A percentile compares a stretch with the other conserved stretches of the same genome.
Conservation (phyloP, 345 rosid genomes). For the Populus euphratica region DNA sequence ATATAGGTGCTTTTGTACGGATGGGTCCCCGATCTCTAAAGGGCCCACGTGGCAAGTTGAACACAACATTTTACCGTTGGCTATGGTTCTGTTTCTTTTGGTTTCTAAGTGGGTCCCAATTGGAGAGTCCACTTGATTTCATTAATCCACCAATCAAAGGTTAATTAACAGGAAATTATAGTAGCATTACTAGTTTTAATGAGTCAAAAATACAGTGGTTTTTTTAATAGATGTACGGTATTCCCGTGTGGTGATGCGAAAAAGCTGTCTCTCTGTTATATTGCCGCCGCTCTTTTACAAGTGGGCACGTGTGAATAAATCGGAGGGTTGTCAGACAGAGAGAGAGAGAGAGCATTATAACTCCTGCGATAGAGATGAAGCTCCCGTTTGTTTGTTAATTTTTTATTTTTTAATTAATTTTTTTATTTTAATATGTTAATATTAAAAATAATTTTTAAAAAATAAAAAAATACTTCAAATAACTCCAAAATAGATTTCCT, state of each 20-base stretch:
- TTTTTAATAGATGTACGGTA: slow-evolving; percentile 20
- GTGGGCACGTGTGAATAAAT: slow-evolving; percentile 23
- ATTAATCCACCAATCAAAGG: not conserved
- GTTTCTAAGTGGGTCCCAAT: slow-evolving; percentile 7
- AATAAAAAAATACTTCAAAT: too few species aligned
- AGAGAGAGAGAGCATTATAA: not conserved
- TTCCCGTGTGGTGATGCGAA: slow-evolving; percentile 15
- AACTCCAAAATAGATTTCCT: too few species aligned
- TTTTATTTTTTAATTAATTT: too few species aligned
- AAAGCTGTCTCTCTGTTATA: slow-evolving; percentile 1
- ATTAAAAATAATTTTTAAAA: too few species aligned
- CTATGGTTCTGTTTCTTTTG: not conserved
- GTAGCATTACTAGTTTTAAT: not conserved
- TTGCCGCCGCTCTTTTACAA: slow-evolving; percentile 19
- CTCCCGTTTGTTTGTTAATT: too few species aligned
- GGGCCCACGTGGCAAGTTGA: slow-evolving; percentile 27
- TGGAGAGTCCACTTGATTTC: not conserved
- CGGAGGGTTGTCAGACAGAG: not conserved
- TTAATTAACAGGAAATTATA: not conserved
- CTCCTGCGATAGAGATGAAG: not conserved
- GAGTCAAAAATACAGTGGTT: too few species aligned
- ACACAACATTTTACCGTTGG: not conserved
- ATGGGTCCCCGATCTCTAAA: slow-evolving; percentile 9
- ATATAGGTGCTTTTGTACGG: slow-evolving; percentile 27
- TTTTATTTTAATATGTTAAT: too few species aligned